Evolutionary conservation across 441 rosid genomes (phyloP), one percentile per base, ranked within the genome.

Genomic region (Populus hybrid): DNA sequence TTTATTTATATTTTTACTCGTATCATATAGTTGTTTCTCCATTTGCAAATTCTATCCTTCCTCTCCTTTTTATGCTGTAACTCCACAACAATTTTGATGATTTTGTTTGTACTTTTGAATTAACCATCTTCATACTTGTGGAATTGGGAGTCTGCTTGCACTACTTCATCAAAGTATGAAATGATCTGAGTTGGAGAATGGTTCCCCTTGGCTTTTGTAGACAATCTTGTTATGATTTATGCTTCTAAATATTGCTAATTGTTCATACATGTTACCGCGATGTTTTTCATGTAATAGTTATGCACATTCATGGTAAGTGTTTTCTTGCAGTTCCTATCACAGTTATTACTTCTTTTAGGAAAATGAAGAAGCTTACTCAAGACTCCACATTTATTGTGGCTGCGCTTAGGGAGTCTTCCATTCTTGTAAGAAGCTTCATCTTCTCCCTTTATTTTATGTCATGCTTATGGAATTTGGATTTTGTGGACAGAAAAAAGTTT

Each of bases 341-440:
- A 36, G 40, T 86, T 76, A 84, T 95, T 84, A 90, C 91, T 69
- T 88, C 95, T 28, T 95, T 91, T 74, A 85, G 85, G 81, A 95
- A 88, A 87, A 82, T 91, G 91, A 94, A 94, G 83, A 92, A 89
- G 87, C 95, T 95, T 77, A 87, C 93, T 16, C 85, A 79, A 81
- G 90, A 89, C 78, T 81, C 75, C 82, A 80, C 85, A 42, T 35
- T 82, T 78, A 87, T 91, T 72, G 88, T 77, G 50, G 82, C 85
- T 73, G 93, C 97, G n/a, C 92, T 93, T 28, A 88, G 81, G 87
- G 99, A 93, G 78, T 93, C 98, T 10, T 85, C 97, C 53, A 77
- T 88, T 77, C 90, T 93, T 81, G 98, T 95, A 69, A 86, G 90
- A 28, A 85, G 91, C 81, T 78, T 64, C 38, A 57, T 70, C 65